Evolutionary conservation across 2,329 filamentous ascomycete genomes (phyloP).

Genomic region (Penicillium corylophilum): DNA sequence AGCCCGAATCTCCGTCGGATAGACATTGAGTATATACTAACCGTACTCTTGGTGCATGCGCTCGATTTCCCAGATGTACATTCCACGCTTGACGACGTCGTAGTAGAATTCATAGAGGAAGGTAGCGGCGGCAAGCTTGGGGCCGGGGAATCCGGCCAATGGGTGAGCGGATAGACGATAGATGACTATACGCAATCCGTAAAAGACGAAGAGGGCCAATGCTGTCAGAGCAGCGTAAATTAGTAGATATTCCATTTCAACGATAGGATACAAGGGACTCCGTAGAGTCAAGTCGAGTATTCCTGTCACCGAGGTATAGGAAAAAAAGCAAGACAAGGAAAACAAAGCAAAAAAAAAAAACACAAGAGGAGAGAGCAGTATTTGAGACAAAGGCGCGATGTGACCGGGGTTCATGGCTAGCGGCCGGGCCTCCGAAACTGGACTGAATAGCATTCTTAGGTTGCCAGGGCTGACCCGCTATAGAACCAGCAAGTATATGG

Average conservation of each 20-base stretch:
- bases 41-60: constrained; percentile 39
- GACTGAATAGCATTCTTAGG: neutral
- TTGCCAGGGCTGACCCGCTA: neutral
- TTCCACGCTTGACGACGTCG: constrained; percentile 30
- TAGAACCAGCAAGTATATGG: neutral
- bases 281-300: too few relatives aligned
- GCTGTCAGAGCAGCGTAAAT: neutral
- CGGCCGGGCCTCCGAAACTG: neutral
- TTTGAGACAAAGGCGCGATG: neutral
- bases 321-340: neutral
- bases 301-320: neutral
- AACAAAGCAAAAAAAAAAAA: neutral
- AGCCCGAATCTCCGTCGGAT: neutral
- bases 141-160: constrained; percentile 32
- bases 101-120: constrained; percentile 36
- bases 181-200: constrained; percentile 4
- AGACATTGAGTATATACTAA: constrained; percentile 1
- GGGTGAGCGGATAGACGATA: constrained; percentile 28
- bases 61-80: constrained; percentile 28
- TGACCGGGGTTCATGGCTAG: neutral
- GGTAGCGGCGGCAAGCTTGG: constrained; percentile 33
- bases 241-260: constrained; percentile 7
- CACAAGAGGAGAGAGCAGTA: neutral
- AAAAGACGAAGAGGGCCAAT: neutral
- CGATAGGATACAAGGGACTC: neutral